Percentiles rank a stretch among this genome's conserved stretches.
phyloP scores from a whole-genome alignment of 2,329 filamentous ascomycete species.

The Lecanicillium sp. region DNA sequence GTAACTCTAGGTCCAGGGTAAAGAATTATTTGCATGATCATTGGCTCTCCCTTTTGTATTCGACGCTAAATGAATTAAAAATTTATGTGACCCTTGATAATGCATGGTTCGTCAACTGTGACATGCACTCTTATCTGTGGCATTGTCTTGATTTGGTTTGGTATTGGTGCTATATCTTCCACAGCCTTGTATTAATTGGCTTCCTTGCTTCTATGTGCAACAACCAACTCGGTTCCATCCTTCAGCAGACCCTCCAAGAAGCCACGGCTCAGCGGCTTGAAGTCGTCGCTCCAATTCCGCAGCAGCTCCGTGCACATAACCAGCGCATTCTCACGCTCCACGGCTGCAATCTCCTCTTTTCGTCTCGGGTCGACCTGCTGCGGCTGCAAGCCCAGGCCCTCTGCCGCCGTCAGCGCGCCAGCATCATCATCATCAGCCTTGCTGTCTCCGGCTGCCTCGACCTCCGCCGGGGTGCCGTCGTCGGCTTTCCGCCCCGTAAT shows the following conservation, averaged over 20 bases:
- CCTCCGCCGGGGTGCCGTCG: slow-evolving; percentile 1
- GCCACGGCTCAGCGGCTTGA: slow-evolving; percentile 33
- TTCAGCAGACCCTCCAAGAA: slow-evolving; percentile 45
- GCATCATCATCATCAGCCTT: slow-evolving; percentile 15
- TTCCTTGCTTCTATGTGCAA: slow-evolving; percentile 20
- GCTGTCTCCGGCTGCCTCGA: slow-evolving; percentile 19
- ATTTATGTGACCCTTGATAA: slow-evolving; percentile 1
- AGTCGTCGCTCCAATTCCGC: slow-evolving; percentile 34
- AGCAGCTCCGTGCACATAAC: slow-evolving; percentile 53
- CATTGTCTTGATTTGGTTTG: too few species aligned
- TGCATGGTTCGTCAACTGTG: too few species aligned
- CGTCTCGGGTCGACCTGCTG: slow-evolving; percentile 41
- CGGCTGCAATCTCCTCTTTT: slow-evolving; percentile 39
- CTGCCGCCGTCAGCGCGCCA: slow-evolving; percentile 21
- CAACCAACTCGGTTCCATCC: slow-evolving; percentile 43
- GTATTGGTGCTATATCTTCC: background rate
- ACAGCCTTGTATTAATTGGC: slow-evolving; percentile 1
- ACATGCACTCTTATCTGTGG: background rate
- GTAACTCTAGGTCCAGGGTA: slow-evolving; percentile 37
- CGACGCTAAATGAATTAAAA: slow-evolving; percentile 24
- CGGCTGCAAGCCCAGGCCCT: slow-evolving; percentile 37
- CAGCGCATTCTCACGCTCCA: slow-evolving; percentile 57
- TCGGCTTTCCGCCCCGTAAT: slow-evolving; percentile 37
- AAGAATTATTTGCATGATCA: slow-evolving; percentile 38
- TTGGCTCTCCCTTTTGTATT: slow-evolving; percentile 29